Conservation (phyloP, 164 flowering plant genomes). For the Sextonia rubra region DNA sequence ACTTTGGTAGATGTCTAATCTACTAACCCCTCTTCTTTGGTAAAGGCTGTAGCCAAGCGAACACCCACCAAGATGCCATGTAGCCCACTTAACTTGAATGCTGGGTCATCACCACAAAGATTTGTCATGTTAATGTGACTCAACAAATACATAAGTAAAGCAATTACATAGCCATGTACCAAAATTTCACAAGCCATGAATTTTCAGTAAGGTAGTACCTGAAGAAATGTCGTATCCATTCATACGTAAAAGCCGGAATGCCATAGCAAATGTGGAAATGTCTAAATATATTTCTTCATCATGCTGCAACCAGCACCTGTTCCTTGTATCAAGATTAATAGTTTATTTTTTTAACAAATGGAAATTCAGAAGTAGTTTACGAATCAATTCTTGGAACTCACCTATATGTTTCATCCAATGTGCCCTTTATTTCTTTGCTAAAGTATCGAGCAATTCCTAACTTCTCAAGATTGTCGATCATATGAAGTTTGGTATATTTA, state of each 20-base stretch:
- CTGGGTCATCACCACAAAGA: no score
- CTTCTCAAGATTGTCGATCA: constrained; percentile 61
- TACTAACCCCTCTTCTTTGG: no score
- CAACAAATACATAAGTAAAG: not conserved
- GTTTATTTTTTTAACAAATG: not conserved
- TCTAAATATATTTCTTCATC: constrained; percentile 69
- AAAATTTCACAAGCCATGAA: not conserved
- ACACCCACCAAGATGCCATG: no score
- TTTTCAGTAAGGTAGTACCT: constrained; percentile 25
- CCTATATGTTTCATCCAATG: constrained; percentile 66
- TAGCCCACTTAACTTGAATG: no score
- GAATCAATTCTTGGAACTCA: constrained; percentile 15
- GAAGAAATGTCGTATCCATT: constrained; percentile 68
- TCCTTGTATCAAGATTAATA: constrained; percentile 6
- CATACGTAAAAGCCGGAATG: constrained; percentile 63
- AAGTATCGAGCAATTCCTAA: constrained; percentile 74
- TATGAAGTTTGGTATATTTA: constrained; percentile 43
- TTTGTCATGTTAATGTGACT: no score
- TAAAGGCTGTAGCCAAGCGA: no score
- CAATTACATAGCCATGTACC: not conserved
- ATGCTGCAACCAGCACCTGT: constrained; percentile 65
- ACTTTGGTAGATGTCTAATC: no score
- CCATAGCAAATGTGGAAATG: constrained; percentile 52
- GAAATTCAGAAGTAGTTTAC: not conserved
- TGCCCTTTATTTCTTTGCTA: constrained; percentile 43